A percentile compares a stretch with the other conserved stretches of the same genome.
Evolutionary conservation across 2,329 filamentous ascomycete species (phyloP).

Genomic region (Metarhizium anisopliae): DNA sequence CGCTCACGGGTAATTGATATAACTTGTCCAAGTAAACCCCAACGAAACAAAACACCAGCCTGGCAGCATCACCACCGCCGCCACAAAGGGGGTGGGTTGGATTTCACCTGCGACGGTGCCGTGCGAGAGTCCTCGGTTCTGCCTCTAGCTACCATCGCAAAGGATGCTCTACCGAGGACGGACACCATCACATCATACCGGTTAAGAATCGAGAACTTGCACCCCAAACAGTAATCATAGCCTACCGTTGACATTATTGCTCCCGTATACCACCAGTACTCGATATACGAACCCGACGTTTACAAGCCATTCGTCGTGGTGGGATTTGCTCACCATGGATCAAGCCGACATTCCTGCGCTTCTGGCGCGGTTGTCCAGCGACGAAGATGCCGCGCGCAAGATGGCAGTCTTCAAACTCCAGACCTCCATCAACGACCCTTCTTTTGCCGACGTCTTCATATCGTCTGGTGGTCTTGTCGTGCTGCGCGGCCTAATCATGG

Average conservation of each 20-base stretch:
- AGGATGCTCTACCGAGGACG: background rate
- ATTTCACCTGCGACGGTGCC: background rate
- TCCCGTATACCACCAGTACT: background rate
- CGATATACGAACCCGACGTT: background rate
- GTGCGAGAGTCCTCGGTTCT: background rate
- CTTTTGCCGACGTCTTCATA: slow-evolving; percentile 95
- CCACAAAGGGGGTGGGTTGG: background rate
- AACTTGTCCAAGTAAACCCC: too few species aligned
- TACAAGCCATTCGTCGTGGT: background rate
- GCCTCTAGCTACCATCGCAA: background rate
- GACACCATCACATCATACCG: background rate
- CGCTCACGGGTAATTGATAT: too few species aligned
- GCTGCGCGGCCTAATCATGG: slow-evolving; percentile 74
- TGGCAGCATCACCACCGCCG: background rate
- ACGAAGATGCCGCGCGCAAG: slow-evolving; percentile 87
- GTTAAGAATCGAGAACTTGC: background rate
- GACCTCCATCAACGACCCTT: slow-evolving; percentile 86
- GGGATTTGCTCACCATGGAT: slow-evolving; percentile 38
- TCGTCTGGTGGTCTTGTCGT: slow-evolving; percentile 76
- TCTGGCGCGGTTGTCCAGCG: slow-evolving; percentile 54
- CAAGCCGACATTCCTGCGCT: slow-evolving; percentile 59
- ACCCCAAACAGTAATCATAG: background rate
- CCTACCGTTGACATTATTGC: background rate
- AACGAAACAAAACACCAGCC: background rate
- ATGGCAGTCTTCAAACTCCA: slow-evolving; percentile 99